Conservation (phyloP, 768 basidiomycete species). For the Phylloporus scabripes region DNA sequence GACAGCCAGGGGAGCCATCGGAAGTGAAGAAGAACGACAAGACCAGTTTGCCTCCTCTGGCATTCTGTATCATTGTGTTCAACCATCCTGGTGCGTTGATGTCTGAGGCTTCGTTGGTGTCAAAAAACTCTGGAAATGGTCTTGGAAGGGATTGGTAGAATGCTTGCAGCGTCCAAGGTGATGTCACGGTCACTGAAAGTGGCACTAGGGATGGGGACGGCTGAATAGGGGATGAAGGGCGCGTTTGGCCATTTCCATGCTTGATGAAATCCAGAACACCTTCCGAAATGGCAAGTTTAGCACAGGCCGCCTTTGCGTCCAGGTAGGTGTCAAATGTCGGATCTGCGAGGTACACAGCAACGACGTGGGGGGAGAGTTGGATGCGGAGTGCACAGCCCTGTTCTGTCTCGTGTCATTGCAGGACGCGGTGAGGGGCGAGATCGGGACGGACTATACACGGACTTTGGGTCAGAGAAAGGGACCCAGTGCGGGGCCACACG, state of each 20-base stretch:
- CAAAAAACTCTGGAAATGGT: slow-evolving; percentile 54
- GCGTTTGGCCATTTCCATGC: slow-evolving; percentile 47
- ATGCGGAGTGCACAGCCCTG: slow-evolving; percentile 56
- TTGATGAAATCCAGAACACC: slow-evolving; percentile 57
- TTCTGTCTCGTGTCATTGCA: slow-evolving; percentile 26
- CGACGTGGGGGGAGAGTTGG: slow-evolving; percentile 44
- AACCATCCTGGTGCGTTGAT: slow-evolving; percentile 54
- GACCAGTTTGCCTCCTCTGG: slow-evolving; percentile 44
- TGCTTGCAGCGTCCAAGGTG: slow-evolving; percentile 41
- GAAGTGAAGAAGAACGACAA: slow-evolving; percentile 42
- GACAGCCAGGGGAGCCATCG: slow-evolving; percentile 41
- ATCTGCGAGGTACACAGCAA: slow-evolving; percentile 47
- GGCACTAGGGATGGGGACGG: slow-evolving; percentile 2
- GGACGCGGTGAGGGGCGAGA: not conserved
- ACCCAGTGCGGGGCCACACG: slow-evolving; percentile 52
- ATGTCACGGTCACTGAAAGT: slow-evolving; percentile 4
- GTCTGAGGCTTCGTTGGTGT: slow-evolving; percentile 40
- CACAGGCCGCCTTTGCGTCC: slow-evolving; percentile 51
- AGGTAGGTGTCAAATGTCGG: slow-evolving; percentile 35
- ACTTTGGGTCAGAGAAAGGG: slow-evolving; percentile 42
- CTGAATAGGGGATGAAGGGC: slow-evolving; percentile 26
- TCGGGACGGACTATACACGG: slow-evolving; percentile 36
- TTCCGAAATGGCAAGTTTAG: slow-evolving; percentile 45
- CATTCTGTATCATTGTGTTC: slow-evolving; percentile 44
- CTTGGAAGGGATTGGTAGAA: slow-evolving; percentile 64